Conservation (phyloP, 495 filamentous ascomycete genomes). For the Trichocladium uniseriatum region DNA sequence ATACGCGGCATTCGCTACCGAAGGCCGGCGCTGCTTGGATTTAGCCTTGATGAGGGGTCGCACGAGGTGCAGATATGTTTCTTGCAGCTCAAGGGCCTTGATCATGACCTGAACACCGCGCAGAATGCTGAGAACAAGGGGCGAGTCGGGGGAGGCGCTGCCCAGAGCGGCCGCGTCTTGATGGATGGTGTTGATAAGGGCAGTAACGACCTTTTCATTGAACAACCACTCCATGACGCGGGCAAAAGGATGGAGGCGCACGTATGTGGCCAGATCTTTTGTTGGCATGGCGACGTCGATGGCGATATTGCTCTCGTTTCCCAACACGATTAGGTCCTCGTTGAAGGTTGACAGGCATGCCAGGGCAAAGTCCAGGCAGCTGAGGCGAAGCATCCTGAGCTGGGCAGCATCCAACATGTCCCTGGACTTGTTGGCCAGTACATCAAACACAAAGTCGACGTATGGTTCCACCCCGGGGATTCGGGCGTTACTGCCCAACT, state of each 20-base stretch:
- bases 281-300: conserved; percentile 65
- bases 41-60: conserved; percentile 57
- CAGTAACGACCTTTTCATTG: conserved; percentile 75
- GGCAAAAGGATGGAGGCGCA: conserved; percentile 80
- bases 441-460: conserved; percentile 72
- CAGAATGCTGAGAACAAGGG: conserved; percentile 62
- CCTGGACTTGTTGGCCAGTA: conserved; percentile 53
- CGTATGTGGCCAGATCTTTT: conserved; percentile 63
- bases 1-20: conserved; percentile 62
- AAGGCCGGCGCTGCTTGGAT: conserved; percentile 22
- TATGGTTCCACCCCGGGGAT: conserved; percentile 86
- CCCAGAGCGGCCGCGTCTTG: conserved; percentile 60
- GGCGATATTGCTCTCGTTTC: conserved; percentile 59
- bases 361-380: conserved; percentile 69
- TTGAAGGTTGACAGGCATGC: conserved; percentile 77
- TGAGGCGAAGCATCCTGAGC: conserved; percentile 58
- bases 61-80: conserved; percentile 83
- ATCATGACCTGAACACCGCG: conserved; percentile 72
- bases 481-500: conserved; percentile 66
- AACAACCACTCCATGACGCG: conserved; percentile 96
- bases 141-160: conserved; percentile 57
- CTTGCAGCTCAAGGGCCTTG: conserved; percentile 71
- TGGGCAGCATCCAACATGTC: conserved; percentile 54
- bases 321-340: conserved; percentile 76
- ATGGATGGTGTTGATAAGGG: conserved; percentile 65